phyloP scores from a whole-genome alignment of 2,329 filamentous ascomycete genomes.

The Aquanectria penicillioides region DNA sequence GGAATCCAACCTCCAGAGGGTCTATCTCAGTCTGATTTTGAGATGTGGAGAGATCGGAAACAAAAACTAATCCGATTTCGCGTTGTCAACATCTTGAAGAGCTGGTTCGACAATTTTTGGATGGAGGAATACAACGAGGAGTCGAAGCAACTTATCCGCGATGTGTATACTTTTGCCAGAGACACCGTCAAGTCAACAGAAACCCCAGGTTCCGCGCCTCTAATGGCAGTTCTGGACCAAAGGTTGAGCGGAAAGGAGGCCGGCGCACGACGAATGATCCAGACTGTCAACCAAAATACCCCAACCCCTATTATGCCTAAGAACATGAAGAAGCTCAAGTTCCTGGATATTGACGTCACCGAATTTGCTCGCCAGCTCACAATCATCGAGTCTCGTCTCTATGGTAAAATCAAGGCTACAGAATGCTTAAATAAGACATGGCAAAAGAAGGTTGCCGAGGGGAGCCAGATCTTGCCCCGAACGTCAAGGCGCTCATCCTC shows the following conservation, averaged over 20 bases:
- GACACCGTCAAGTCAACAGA: constrained; percentile 94
- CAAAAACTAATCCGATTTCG: constrained; percentile 96
- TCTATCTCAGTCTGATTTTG: constrained; percentile 78
- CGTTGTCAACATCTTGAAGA: constrained; percentile 97
- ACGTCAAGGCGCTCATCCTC: constrained; percentile 94
- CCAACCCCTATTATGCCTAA: constrained; percentile 93
- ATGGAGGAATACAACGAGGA: constrained; percentile 93
- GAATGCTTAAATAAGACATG: constrained; percentile 99
- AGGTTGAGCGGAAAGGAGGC: constrained; percentile 88
- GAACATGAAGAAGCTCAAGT: constrained; percentile 99
- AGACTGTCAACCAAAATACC: constrained; percentile 84
- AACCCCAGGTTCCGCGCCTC: constrained; percentile 84
- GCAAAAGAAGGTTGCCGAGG: constrained; percentile 91
- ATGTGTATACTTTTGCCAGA: constrained; percentile 90
- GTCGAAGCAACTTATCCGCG: constrained; percentile 84
- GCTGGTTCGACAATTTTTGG: constrained; percentile 99
- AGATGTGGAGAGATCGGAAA: constrained; percentile 91
- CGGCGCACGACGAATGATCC: constrained; percentile 84
- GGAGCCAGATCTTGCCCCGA: constrained; percentile 88
- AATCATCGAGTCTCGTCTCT: constrained; percentile 93
- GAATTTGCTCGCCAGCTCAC: constrained; percentile 98
- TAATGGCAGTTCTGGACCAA: constrained; percentile 90
- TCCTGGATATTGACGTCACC: constrained; percentile 93
- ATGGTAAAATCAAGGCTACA: constrained; percentile 94
- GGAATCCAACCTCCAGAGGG: constrained; percentile 91